Conservation (phyloP, 768 basidiomycete genomes). For the Exidia glandulosa region DNA sequence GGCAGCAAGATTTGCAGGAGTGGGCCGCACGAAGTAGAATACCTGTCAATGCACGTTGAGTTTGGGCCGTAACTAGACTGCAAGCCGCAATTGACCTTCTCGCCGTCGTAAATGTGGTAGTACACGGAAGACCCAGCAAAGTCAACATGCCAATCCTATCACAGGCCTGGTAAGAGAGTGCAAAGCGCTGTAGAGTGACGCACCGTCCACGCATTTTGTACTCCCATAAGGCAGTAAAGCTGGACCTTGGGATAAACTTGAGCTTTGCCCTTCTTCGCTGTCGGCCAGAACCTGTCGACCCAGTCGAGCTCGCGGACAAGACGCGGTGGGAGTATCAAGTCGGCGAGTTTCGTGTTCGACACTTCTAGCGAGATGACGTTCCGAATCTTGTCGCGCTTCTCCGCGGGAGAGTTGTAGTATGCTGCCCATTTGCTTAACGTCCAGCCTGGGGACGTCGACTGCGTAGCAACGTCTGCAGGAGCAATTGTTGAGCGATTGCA, state of each 20-base stretch:
- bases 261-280: constrained; percentile 57
- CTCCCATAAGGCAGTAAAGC: constrained; percentile 94
- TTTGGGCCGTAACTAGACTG: background rate
- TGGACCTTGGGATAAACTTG: constrained; percentile 87
- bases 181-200: constrained; percentile 16
- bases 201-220: constrained; percentile 88
- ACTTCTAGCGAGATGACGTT: constrained; percentile 97
- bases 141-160: constrained; percentile 95
- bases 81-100: constrained; percentile 43
- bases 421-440: constrained; percentile 84
- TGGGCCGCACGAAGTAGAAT: constrained; percentile 93
- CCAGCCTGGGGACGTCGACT: constrained; percentile 81
- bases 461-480: constrained; percentile 68
- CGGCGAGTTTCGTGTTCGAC: constrained; percentile 70
- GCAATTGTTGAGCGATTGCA: background rate
- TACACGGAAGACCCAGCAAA: constrained; percentile 98
- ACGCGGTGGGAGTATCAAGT: constrained; percentile 70
- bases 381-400: constrained; percentile 70
- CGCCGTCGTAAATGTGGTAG: constrained; percentile 81
- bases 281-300: constrained; percentile 95
- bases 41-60: constrained; percentile 33
- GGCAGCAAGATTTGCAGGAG: constrained; percentile 69
- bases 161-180: background rate
- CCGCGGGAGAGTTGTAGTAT: constrained; percentile 62
- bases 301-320: constrained; percentile 86